A percentile compares a stretch with the other conserved stretches of the same genome.
These are phyloP conservation scores for Asterella californica DNA, from an alignment of 225 moss, liverwort and hornwort genomes.

Conservation along the genomic window DNA sequence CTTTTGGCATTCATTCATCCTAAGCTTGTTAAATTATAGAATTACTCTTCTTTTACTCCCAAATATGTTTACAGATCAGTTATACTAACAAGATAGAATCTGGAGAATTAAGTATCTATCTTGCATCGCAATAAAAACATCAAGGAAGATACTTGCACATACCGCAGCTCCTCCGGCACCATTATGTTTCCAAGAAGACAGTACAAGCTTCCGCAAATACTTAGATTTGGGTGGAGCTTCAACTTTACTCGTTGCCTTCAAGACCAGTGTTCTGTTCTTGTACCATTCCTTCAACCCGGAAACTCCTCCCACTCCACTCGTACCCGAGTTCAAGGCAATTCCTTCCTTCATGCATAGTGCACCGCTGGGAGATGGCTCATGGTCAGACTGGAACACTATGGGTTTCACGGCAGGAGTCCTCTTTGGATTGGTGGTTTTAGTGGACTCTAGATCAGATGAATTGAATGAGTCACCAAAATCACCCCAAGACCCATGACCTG, in stretches of 20 bases:
- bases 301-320: constrained; percentile 19
- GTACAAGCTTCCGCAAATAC: constrained; percentile 41
- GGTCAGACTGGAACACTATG: not conserved
- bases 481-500: constrained; percentile 34
- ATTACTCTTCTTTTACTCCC: too few species aligned
- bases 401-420: constrained; percentile 1
- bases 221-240: constrained; percentile 47
- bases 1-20: too few species aligned
- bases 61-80: too few species aligned
- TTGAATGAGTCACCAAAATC: constrained; percentile 10
- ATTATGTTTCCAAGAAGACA: constrained; percentile 48
- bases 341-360: constrained; percentile 10
- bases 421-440: not conserved
- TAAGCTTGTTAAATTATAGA: not conserved
- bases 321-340: constrained; percentile 1
- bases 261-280: constrained; percentile 34
- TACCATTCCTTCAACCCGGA: constrained; percentile 49
- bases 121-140: not conserved
- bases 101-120: too few species aligned
- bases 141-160: not conserved
- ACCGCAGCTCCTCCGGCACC: constrained; percentile 40
- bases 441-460: not conserved
- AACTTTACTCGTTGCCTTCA: constrained; percentile 45
- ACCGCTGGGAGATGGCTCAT: not conserved
- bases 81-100: too few species aligned